These are phyloP conservation scores for Amanita phalloides DNA, from an alignment of 768 basidiomycete genomes.

Conservation along the genomic window DNA sequence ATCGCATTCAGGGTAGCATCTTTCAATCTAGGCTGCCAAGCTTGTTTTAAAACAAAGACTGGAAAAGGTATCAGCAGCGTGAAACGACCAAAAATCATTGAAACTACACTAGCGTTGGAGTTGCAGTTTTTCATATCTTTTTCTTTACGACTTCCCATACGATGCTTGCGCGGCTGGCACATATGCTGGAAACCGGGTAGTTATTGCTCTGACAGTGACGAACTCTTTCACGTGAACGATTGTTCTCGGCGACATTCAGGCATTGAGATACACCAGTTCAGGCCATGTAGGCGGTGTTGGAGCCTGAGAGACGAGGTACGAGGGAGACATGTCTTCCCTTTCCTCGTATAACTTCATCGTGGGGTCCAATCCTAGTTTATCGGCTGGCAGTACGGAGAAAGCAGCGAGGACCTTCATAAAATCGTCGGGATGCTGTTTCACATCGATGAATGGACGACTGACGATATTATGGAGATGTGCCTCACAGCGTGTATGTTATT, in stretches of 20 bases:
- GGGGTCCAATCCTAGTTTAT: no score
- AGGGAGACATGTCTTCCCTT: not conserved
- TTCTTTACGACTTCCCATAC: not conserved
- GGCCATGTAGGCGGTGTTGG: not conserved
- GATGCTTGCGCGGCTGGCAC: not conserved
- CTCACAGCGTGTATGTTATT: constrained; percentile 7
- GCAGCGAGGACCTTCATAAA: no score
- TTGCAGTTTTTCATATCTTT: not conserved
- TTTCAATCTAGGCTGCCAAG: not conserved
- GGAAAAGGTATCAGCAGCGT: not conserved
- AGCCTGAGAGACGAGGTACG: not conserved
- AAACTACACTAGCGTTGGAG: not conserved
- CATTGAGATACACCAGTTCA: not conserved
- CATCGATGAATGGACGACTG: not conserved
- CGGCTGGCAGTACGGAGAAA: no score
- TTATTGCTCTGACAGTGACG: not conserved
- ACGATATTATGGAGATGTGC: not conserved
- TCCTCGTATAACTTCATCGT: no score
- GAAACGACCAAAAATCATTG: not conserved
- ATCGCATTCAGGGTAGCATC: not conserved
- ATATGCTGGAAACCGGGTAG: not conserved
- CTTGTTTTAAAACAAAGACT: not conserved
- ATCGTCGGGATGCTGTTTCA: not conserved
- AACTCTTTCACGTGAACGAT: not conserved
- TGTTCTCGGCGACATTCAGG: not conserved